Base-by-base conservation (phyloP, 2,329 filamentous ascomycete genomes). In the Rhexocercosporidium sp. region DNA sequence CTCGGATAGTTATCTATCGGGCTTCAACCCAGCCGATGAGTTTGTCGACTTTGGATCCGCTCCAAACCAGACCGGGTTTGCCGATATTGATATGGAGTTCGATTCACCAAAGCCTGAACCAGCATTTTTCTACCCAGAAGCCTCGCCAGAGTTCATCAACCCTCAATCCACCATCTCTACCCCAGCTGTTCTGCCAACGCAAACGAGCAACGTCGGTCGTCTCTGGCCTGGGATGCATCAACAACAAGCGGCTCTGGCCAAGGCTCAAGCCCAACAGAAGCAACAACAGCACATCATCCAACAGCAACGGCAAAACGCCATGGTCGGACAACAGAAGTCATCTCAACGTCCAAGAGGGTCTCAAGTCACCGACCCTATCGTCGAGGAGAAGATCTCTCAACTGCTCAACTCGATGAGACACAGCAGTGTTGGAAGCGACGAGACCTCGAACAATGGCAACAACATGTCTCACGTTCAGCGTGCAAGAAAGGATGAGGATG, bases 211-310 rank as follows among this genome's bases (percentile, higher is more conserved):
- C 67, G 85, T 90, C 62, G 91, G 92, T 71, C 89, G 94, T 71
- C 89, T 96, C 73, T 97, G 93, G 84, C 95, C 95, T 14, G 95
- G 94, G 62, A 96, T 97, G 86, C 95, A 98, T 81, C 93, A 94
- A 76, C 93, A 94, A 78, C 88, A 91, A 80, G 94, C 93, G 59
- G 92, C 92, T 67, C 82, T 93, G 74, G 90, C 90, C 69, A 92
- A 92, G 82, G 89, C 89, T 9, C 86, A 89, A 74, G 86, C 87
- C 29, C 89, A 92, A 75, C 89, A 92, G 78, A 87, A 88, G 77
- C 86, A 89, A 75, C 86, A 88, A 73, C 87, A 90, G 74, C 85
- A 89, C 72, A 82, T 88, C 75, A 83, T 85, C 69, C 83, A 84
- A 68, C 88, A 88, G 68, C 86, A 89, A 71, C 84, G 85, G 75